A percentile compares a stretch with the other conserved stretches of the same genome.
Evolutionary conservation across 1,284 basidiomycete species (phyloP).

Genomic region (Heliocybe sulcata): DNA sequence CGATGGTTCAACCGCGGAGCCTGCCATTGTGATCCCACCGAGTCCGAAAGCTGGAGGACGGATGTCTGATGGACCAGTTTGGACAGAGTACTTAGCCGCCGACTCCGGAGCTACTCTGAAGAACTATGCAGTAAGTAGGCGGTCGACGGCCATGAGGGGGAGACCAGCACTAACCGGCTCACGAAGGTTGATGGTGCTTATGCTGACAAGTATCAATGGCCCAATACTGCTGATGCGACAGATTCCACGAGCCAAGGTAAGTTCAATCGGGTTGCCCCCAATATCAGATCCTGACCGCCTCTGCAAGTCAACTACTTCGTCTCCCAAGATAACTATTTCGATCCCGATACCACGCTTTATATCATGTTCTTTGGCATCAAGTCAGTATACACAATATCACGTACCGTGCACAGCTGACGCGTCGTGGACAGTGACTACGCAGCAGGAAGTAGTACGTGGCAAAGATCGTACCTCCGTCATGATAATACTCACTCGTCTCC

Average conservation of each 20-base stretch:
- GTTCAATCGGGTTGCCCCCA: not conserved
- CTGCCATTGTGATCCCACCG: conserved; percentile 22
- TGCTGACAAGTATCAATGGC: not conserved
- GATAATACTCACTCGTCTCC: not conserved
- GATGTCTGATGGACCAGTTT: conserved; percentile 29
- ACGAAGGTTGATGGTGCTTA: not conserved
- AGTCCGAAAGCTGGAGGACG: conserved; percentile 29
- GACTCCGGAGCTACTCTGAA: conserved; percentile 19
- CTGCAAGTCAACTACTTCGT: conserved; percentile 18
- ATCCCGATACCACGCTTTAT: conserved; percentile 23
- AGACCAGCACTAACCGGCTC: no score
- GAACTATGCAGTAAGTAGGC: conserved; percentile 13
- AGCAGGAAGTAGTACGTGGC: conserved; percentile 18
- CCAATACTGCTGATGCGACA: no score
- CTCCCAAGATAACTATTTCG: conserved; percentile 16
- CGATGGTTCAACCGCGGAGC: conserved; percentile 21
- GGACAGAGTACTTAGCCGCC: conserved; percentile 28
- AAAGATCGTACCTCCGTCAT: conserved; percentile 20
- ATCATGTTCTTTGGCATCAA: conserved; percentile 26
- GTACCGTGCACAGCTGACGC: no score
- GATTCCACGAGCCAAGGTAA: conserved; percentile 1
- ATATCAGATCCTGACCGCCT: not conserved
- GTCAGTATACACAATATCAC: not conserved
- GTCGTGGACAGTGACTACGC: conserved; percentile 21
- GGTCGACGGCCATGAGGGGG: no score